phyloP scores from a whole-genome alignment of 2,329 filamentous ascomycete species.

The Ophiobolus disseminans region DNA sequence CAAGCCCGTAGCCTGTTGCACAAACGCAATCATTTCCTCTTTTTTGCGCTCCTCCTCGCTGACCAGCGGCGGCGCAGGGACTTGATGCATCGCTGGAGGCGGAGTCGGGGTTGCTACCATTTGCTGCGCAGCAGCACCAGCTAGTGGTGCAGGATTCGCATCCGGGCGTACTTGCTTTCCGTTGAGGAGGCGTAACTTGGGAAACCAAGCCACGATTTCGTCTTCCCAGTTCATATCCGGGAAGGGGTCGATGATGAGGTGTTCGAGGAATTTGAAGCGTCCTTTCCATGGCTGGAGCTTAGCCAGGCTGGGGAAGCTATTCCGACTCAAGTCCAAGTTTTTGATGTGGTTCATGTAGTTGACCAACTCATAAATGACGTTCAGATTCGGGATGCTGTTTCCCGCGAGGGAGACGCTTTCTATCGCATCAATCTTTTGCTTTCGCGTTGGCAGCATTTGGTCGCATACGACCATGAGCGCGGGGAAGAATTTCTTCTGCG shows the following conservation, averaged over 20 bases:
- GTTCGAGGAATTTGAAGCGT: conserved; percentile 79
- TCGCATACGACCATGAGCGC: conserved; percentile 89
- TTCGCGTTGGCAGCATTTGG: conserved; percentile 69
- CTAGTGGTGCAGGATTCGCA: conserved; percentile 52
- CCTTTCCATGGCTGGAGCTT: conserved; percentile 77
- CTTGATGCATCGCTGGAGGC: conserved; percentile 7
- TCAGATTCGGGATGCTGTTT: conserved; percentile 78
- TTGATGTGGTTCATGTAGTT: conserved; percentile 83
- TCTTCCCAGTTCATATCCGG: conserved; percentile 62
- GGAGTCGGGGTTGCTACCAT: conserved; percentile 25
- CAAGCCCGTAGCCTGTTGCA: conserved; percentile 81
- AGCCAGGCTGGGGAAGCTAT: conserved; percentile 76
- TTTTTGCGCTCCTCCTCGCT: conserved; percentile 54
- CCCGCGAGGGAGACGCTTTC: conserved; percentile 80
- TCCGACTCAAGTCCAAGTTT: conserved; percentile 81
- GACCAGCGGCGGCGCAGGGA: neutral
- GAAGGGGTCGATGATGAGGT: conserved; percentile 70
- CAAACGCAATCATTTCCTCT: conserved; percentile 72
- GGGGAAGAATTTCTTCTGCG: conserved; percentile 86
- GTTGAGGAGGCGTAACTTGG: conserved; percentile 79
- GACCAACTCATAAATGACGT: conserved; percentile 75
- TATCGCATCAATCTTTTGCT: conserved; percentile 73
- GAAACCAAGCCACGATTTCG: conserved; percentile 82
- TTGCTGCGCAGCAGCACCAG: conserved; percentile 46
- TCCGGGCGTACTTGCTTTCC: conserved; percentile 74